phyloP scores from a whole-genome alignment of 441 rosid species.

The Eugenia klotzschiana region DNA sequence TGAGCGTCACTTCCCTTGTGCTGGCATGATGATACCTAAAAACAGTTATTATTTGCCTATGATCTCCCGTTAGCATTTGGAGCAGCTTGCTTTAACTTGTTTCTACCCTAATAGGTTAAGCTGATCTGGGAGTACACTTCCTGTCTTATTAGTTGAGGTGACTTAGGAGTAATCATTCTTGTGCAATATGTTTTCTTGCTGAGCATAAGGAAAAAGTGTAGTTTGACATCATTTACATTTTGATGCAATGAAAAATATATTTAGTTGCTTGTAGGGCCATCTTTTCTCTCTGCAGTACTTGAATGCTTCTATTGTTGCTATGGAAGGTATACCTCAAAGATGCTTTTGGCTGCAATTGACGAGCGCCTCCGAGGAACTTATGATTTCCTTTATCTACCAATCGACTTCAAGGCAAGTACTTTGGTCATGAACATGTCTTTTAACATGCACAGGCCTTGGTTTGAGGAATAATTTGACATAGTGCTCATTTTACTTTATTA shows the following conservation, averaged over 20 bases:
- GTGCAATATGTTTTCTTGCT: neutral
- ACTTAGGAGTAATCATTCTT: neutral
- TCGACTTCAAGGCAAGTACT: conserved; percentile 57
- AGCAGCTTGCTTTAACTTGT: neutral
- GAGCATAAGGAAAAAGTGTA: neutral
- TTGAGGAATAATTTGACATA: neutral
- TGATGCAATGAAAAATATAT: neutral
- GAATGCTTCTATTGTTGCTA: conserved; percentile 5
- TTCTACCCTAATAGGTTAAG: neutral
- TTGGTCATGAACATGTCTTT: neutral
- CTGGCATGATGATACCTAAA: neutral
- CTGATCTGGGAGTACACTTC: neutral
- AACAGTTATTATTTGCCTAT: neutral
- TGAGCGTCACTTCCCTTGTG: neutral
- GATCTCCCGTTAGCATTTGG: neutral
- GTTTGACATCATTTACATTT: neutral
- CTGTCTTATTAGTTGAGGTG: neutral
- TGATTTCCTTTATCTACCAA: conserved; percentile 65
- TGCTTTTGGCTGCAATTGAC: conserved; percentile 71
- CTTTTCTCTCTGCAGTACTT: neutral
- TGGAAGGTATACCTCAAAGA: conserved; percentile 63
- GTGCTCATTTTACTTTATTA: neutral
- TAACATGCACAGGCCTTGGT: neutral
- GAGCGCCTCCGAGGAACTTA: conserved; percentile 62
- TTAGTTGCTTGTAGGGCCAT: neutral